Percentiles rank a stretch among this genome's conserved stretches.
phyloP scores from a whole-genome alignment of 352 stramenopile species.

The Phytophthora fragariaefolia region DNA sequence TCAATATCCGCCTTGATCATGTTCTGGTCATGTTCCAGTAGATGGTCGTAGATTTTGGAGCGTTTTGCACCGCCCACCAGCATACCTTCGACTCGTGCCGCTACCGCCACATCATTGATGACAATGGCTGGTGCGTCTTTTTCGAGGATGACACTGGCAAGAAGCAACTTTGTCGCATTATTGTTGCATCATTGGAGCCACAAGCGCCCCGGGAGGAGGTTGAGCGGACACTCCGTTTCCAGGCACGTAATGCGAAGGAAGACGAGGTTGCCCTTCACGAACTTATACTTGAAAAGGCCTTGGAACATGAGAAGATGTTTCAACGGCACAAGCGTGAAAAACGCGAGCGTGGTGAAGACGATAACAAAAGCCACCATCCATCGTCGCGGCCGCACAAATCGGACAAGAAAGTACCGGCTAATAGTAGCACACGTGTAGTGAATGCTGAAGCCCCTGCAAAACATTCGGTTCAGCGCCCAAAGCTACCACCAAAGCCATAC shows the following conservation, averaged over 20 bases:
- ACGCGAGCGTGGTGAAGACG: background rate
- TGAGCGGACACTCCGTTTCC: background rate
- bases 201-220: background rate
- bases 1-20: background rate
- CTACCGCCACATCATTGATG: conserved; percentile 1
- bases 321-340: background rate
- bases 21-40: background rate
- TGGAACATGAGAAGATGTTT: background rate
- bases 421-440: background rate
- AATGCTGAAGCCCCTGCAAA: background rate
- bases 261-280: conserved; percentile 6
- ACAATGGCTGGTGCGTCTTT: conserved; percentile 2
- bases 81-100: background rate
- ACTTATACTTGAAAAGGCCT: background rate
- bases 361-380: background rate
- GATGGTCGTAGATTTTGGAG: background rate
- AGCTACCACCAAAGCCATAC: background rate
- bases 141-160: background rate
- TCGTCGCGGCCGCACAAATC: no score
- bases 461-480: background rate
- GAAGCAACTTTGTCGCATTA: background rate
- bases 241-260: background rate
- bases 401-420: background rate
- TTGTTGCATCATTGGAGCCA: background rate
- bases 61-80: background rate